These are phyloP conservation scores for Collybiopsis confluens DNA, from an alignment of 768 basidiomycete species.

Conservation along the genomic window DNA sequence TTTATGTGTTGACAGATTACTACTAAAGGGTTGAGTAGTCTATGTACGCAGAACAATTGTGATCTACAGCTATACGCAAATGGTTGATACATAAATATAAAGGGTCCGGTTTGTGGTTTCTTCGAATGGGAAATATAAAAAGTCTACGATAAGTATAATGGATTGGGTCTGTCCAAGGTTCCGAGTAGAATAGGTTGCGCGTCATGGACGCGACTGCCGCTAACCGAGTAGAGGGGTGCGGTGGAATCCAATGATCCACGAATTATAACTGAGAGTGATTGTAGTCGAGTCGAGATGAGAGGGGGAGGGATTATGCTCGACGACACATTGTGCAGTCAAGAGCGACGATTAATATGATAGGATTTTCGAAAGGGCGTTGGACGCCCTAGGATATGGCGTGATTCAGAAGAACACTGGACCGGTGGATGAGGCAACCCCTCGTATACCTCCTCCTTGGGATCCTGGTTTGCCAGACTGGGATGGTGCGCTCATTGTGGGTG, in stretches of 20 bases:
- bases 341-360: too few relatives aligned
- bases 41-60: not conserved
- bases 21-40: not conserved
- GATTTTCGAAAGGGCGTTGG: not conserved
- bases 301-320: too few relatives aligned
- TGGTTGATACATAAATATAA: too few relatives aligned
- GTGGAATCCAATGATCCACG: too few relatives aligned
- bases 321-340: too few relatives aligned
- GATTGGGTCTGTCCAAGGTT: too few relatives aligned
- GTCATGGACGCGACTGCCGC: too few relatives aligned
- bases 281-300: not conserved
- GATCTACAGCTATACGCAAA: not conserved
- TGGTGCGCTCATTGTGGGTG: constrained; percentile 18
- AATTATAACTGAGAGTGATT: not conserved
- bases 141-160: too few relatives aligned
- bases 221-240: too few relatives aligned
- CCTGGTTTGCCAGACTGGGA: constrained; percentile 13
- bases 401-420: constrained; percentile 61
- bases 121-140: not conserved
- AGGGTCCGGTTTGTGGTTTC: not conserved
- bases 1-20: too few relatives aligned
- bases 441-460: constrained; percentile 37
- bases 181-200: too few relatives aligned
- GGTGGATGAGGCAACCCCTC: constrained; percentile 43
- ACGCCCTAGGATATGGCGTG: constrained; percentile 6